Evolutionary conservation across 495 filamentous ascomycete species (phyloP).

Genomic region (Penicillium samsonianum): DNA sequence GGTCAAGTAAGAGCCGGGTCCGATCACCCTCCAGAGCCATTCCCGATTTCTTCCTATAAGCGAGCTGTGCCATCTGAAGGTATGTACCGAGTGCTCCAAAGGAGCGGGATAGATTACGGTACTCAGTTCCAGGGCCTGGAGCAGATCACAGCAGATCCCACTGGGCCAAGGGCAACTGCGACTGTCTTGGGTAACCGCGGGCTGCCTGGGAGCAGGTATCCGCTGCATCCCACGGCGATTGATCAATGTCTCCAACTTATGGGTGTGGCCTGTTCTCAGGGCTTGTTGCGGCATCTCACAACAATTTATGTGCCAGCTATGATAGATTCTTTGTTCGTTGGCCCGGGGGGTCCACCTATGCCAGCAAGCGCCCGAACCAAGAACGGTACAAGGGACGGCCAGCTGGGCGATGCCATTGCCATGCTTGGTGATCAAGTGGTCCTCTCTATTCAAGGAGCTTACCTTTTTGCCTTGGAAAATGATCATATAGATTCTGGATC

Average conservation of each 20-base stretch:
- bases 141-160: slow-evolving; percentile 26
- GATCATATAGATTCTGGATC: not conserved
- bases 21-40: not conserved
- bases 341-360: not conserved
- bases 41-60: not conserved
- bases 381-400: not conserved
- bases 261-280: slow-evolving; percentile 27
- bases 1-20: slow-evolving; percentile 32
- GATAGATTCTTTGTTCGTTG: slow-evolving; percentile 2
- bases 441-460: not conserved
- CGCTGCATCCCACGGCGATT: slow-evolving; percentile 43
- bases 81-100: slow-evolving; percentile 36
- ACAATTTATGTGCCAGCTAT: slow-evolving; percentile 11
- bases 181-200: slow-evolving; percentile 2
- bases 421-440: not conserved
- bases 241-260: slow-evolving; percentile 45
- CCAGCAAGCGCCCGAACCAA: not conserved
- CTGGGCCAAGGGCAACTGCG: slow-evolving; percentile 11
- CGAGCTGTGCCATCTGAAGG: slow-evolving; percentile 8
- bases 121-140: slow-evolving; percentile 29
- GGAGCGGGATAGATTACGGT: slow-evolving; percentile 41
- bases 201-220: slow-evolving; percentile 22
- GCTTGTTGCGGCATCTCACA: slow-evolving; percentile 25
- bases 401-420: not conserved
- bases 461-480: slow-evolving; percentile 7